Conservation (phyloP, 208 protist species). For the Trypanosoma platydactyli region DNA sequence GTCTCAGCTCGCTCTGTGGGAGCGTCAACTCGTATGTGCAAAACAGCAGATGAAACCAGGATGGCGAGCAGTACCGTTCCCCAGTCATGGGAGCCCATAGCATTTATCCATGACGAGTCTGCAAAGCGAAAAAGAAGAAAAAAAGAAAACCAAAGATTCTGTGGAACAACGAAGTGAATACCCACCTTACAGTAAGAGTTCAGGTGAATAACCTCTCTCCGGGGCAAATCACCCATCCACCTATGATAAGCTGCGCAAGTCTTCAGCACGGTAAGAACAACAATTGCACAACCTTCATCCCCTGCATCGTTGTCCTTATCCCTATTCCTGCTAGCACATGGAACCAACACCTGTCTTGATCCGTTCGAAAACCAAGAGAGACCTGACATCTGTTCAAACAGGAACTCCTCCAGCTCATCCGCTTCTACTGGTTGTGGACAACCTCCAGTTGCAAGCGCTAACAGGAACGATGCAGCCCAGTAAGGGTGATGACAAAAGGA, state of each 20-base stretch:
- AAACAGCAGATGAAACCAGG: conserved; percentile 14
- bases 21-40: conserved; percentile 10
- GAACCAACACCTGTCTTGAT: neutral
- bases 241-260: conserved; percentile 16
- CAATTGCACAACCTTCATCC: conserved; percentile 2
- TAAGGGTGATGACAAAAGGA: conserved; percentile 20
- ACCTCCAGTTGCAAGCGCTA: conserved; percentile 18
- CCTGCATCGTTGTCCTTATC: neutral
- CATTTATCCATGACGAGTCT: conserved; percentile 15
- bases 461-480: conserved; percentile 28
- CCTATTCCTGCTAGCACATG: neutral
- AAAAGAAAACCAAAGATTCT: conserved; percentile 4
- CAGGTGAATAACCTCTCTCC: neutral
- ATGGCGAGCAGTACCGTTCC: conserved; percentile 21
- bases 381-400: conserved; percentile 19
- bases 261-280: conserved; percentile 20
- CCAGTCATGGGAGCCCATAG: conserved; percentile 12
- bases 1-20: neutral
- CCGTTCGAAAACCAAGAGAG: conserved; percentile 13
- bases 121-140: conserved; percentile 20
- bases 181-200: conserved; percentile 1
- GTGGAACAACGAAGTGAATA: conserved; percentile 9
- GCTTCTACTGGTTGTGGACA: conserved; percentile 18
- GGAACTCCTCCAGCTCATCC: conserved; percentile 14
- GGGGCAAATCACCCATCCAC: conserved; percentile 20